These are phyloP conservation scores for Cyanodermella asteris DNA, from an alignment of 2,329 filamentous ascomycete species.

Conservation along the genomic window DNA sequence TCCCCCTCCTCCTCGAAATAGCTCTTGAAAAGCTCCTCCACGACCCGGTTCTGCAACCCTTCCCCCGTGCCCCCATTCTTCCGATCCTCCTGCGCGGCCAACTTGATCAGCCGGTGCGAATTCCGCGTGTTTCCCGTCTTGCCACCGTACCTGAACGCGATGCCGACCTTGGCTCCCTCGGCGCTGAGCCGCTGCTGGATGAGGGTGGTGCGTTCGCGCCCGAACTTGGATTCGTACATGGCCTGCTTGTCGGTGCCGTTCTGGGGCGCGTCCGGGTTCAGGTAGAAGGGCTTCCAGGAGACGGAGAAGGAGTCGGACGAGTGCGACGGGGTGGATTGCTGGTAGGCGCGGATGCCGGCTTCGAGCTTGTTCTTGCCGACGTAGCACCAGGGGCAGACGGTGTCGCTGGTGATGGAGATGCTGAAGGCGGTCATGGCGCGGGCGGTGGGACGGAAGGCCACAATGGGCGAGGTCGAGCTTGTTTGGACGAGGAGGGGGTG, in stretches of 20 bases:
- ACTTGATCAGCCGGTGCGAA: slow-evolving; percentile 54
- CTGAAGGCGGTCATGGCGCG: slow-evolving; percentile 48
- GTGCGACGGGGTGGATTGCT: slow-evolving; percentile 33
- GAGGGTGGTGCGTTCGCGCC: slow-evolving; percentile 33
- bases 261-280: slow-evolving; percentile 43
- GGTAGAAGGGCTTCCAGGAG: slow-evolving; percentile 60
- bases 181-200: slow-evolving; percentile 35
- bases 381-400: slow-evolving; percentile 60
- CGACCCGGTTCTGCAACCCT: slow-evolving; percentile 35
- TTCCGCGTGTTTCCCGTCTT: slow-evolving; percentile 57
- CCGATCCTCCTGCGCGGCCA: slow-evolving; percentile 39
- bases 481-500: too few species aligned
- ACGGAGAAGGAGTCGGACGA: slow-evolving; percentile 48
- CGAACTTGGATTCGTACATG: slow-evolving; percentile 42
- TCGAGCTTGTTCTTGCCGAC: slow-evolving; percentile 57
- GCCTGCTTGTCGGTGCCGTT: slow-evolving; percentile 30
- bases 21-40: slow-evolving; percentile 39
- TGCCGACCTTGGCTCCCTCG: slow-evolving; percentile 42
- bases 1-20: slow-evolving; percentile 46
- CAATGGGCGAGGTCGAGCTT: too few species aligned
- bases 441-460: slow-evolving; percentile 3
- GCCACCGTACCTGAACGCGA: slow-evolving; percentile 51
- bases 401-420: slow-evolving; percentile 62
- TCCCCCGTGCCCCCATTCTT: too few species aligned
- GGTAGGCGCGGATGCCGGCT: slow-evolving; percentile 46